A percentile compares a stretch with the other conserved stretches of the same genome.
Conservation (phyloP, 2,329 filamentous ascomycete species). For the Corniculantispora saksenae region DNA sequence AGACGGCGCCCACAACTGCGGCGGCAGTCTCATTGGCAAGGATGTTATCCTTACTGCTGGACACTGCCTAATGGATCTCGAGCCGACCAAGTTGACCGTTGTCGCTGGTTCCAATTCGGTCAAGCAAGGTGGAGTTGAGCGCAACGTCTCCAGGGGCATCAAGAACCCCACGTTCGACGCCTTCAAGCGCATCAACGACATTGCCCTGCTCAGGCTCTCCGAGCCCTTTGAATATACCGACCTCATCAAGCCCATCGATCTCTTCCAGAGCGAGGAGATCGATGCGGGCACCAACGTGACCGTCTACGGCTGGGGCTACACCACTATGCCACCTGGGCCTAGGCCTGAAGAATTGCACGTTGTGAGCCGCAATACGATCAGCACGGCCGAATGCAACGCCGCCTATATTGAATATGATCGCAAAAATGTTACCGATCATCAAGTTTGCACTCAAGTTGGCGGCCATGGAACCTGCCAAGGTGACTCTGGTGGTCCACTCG, state of each 20-base stretch:
- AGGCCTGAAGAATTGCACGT: background rate
- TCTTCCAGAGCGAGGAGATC: background rate
- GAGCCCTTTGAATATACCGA: background rate
- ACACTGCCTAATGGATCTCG: conserved; percentile 2
- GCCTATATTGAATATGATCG: background rate
- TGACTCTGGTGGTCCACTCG: conserved; percentile 13
- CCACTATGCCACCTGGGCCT: background rate
- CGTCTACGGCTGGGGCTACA: conserved; percentile 15
- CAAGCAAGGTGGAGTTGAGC: background rate
- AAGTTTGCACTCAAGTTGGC: background rate
- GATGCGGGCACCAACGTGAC: conserved; percentile 13
- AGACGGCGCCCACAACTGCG: conserved; percentile 4
- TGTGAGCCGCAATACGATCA: background rate
- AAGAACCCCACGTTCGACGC: conserved; percentile 4
- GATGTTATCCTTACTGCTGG: conserved; percentile 4
- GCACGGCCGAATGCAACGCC: background rate
- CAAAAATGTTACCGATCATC: background rate
- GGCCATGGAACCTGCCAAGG: conserved; percentile 2
- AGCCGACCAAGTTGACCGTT: background rate
- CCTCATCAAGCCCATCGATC: background rate
- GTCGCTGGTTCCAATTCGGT: conserved; percentile 6
- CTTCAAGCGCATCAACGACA: background rate
- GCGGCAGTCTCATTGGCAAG: background rate
- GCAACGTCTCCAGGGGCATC: background rate
- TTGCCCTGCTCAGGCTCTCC: background rate